Conservation (phyloP, 2,329 filamentous ascomycete genomes). For the Paecilomyces variotii region DNA sequence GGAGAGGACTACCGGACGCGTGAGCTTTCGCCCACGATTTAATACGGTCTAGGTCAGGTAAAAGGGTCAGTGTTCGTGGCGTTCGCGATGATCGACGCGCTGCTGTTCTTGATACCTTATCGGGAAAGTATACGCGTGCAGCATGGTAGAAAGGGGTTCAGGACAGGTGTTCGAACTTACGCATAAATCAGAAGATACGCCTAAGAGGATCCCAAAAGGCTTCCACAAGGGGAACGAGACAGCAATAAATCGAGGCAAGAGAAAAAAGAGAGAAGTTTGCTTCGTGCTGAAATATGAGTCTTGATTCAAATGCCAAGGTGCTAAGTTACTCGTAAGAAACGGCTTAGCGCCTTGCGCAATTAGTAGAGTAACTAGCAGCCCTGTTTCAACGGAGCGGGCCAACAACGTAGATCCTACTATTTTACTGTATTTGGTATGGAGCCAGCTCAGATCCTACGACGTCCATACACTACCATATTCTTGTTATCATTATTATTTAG, state of each 20-base stretch:
- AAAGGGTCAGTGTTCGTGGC: neutral
- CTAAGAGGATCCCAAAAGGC: neutral
- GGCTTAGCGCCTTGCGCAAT: neutral
- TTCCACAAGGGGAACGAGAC: neutral
- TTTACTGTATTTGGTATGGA: neutral
- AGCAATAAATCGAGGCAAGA: neutral
- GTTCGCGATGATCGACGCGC: neutral
- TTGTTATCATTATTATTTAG: neutral
- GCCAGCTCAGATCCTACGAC: neutral
- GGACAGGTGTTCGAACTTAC: neutral
- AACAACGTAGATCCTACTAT: neutral
- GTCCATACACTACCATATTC: neutral
- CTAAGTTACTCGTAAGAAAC: neutral
- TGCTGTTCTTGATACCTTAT: neutral
- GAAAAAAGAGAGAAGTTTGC: neutral
- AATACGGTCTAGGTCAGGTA: neutral
- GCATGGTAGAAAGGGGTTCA: neutral
- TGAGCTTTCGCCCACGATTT: neutral
- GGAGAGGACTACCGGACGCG: neutral
- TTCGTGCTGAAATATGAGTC: neutral
- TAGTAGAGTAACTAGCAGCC: neutral
- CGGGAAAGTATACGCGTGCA: neutral
- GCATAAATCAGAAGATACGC: neutral
- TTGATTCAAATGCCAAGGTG: neutral
- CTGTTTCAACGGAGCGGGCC: neutral